These are phyloP conservation scores for Daldinia bambusicola DNA, from an alignment of 495 filamentous ascomycete genomes.

Conservation along the genomic window DNA sequence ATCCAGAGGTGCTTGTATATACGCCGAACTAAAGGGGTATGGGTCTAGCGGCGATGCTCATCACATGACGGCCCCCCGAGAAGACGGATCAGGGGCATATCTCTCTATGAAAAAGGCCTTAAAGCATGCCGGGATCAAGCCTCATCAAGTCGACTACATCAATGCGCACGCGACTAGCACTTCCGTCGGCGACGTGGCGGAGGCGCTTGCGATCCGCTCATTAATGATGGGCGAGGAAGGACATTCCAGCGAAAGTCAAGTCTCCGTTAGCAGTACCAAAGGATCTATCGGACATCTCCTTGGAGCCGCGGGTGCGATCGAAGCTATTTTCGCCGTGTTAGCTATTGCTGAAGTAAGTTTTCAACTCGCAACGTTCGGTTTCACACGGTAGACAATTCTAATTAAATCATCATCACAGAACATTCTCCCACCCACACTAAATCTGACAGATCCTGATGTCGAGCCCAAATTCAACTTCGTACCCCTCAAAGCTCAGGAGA, in stretches of 20 bases:
- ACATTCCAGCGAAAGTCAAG: conserved; percentile 64
- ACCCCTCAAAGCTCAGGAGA: conserved; percentile 73
- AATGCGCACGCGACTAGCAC: conserved; percentile 97
- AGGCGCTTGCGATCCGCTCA: conserved; percentile 82
- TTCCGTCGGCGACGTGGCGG: conserved; percentile 82
- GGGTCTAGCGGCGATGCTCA: conserved; percentile 87
- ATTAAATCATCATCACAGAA: conserved; percentile 63
- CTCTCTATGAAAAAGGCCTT: conserved; percentile 88
- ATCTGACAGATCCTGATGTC: conserved; percentile 72
- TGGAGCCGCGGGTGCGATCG: conserved; percentile 88
- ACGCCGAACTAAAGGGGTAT: conserved; percentile 90
- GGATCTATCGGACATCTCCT: conserved; percentile 92
- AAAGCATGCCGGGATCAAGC: conserved; percentile 73
- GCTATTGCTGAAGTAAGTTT: conserved; percentile 77
- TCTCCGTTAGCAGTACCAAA: conserved; percentile 93
- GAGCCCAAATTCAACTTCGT: conserved; percentile 91
- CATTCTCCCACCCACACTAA: conserved; percentile 86
- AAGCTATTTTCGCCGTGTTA: conserved; percentile 84
- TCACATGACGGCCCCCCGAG: conserved; percentile 89
- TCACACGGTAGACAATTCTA: background rate
- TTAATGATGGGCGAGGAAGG: conserved; percentile 81
- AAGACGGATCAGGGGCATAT: conserved; percentile 81
- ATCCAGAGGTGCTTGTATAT: conserved; percentile 79
- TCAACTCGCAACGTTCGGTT: background rate
- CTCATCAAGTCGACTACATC: conserved; percentile 83